phyloP scores from a whole-genome alignment of 1,139 yeast species.

The Candida gigantensis region DNA sequence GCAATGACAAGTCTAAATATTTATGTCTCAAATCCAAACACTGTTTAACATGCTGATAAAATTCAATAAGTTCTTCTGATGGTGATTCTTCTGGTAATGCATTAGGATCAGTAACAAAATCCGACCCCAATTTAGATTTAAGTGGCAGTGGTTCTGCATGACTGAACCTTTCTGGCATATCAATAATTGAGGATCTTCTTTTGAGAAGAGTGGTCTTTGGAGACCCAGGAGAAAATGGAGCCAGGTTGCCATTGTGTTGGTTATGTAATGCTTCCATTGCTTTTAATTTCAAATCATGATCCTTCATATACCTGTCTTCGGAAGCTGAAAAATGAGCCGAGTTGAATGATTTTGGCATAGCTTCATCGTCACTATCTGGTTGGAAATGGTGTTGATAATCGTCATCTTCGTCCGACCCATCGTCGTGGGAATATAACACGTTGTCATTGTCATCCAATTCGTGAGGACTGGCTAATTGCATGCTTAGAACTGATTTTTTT shows the following conservation, averaged over 20 bases:
- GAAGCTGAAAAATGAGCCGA: constrained; percentile 65
- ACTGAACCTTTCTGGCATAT: constrained; percentile 34
- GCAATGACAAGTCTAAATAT: constrained; percentile 71
- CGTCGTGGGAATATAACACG: constrained; percentile 4
- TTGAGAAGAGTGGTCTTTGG: constrained; percentile 28
- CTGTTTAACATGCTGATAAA: constrained; percentile 68
- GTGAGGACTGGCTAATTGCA: constrained; percentile 9
- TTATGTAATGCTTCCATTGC: constrained; percentile 58
- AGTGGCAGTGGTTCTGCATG: constrained; percentile 19
- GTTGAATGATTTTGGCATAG: constrained; percentile 31
- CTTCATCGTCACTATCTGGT: constrained; percentile 32
- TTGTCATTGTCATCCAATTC: constrained; percentile 2
- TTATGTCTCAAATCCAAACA: constrained; percentile 78
- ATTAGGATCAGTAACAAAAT: constrained; percentile 33
- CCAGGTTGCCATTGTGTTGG: constrained; percentile 12
- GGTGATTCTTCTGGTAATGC: constrained; percentile 69
- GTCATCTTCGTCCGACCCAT: constrained; percentile 31
- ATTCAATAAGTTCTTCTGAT: constrained; percentile 65
- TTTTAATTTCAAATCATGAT: constrained; percentile 67
- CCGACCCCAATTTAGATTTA: constrained; percentile 11
- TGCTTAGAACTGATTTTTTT: constrained; percentile 11
- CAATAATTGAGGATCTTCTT: constrained; percentile 57
- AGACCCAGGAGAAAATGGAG: constrained; percentile 14
- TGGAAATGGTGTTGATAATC: constrained; percentile 17
- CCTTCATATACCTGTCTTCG: constrained; percentile 67